Evolutionary conservation across 2,329 filamentous ascomycete species (phyloP), one percentile per base, ranked within the genome.

Genomic region (Colletotrichum nymphaeae): DNA sequence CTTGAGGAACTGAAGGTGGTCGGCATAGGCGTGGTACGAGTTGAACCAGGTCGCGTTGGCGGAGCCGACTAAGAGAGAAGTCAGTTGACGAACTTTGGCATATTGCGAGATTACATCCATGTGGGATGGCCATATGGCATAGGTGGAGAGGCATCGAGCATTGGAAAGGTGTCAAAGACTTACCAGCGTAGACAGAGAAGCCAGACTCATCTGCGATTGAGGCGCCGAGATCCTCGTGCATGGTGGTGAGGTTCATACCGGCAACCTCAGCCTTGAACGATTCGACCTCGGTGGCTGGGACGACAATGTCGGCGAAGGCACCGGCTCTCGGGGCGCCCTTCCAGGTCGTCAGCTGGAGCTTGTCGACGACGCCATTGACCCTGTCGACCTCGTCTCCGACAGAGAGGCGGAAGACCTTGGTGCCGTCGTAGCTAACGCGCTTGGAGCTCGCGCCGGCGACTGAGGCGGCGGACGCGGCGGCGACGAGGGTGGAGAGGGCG

Each of bases 321-420:
- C 80, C 80, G 22, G 80, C 78, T 35, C 78, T 78, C 59, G 80
- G 80, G 12, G 81, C 80, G 24, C 80, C 78, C 77, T 83, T 83
- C 83, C 83, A 85, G 4, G 81, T 81, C 58, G 76, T 74, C 58
- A 86, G 77, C 5, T 79, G 79, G 32, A 85, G 79, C 69, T 78
- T 78, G 57, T 77, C 70, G 59, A 84, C 76, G 69, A 84, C 77
- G n/a, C 76, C 73, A 72, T 80, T 80, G 63, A 86, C 75, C 24
- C 76, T 76, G 69, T 76, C 77, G 24, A 79, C 78, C 62, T 83
- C 76, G 56, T 81, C 74, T 22, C 79, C 79, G 46, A 83, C 81
- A 8, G 82, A 78, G n/a, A 87, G 77, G 11, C 85, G 84, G 67
- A 84, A 82, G 46, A 85, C 85, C 75, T 86, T 85, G 79, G 84